Conservation (phyloP, 2,329 filamentous ascomycete genomes). For the Podosphaera aphanis region DNA sequence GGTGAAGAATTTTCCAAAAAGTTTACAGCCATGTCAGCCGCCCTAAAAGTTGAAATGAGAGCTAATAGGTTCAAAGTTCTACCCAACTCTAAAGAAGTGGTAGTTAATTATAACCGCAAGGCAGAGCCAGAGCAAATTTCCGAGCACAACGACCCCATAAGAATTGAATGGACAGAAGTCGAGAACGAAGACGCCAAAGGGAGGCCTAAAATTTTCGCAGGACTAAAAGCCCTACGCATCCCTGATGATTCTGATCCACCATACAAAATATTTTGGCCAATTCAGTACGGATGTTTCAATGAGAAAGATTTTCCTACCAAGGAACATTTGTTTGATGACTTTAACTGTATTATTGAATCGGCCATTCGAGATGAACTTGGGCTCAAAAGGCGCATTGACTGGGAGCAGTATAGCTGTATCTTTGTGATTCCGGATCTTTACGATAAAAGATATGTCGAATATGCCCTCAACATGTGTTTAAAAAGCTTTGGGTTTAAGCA, state of each 20-base stretch:
- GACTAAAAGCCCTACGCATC: constrained; percentile 60
- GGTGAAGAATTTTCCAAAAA: constrained; percentile 57
- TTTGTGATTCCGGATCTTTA: constrained; percentile 93
- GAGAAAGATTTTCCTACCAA: constrained; percentile 68
- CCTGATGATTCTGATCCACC: constrained; percentile 73
- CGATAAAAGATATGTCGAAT: constrained; percentile 77
- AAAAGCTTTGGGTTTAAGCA: constrained; percentile 73
- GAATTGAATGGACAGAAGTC: constrained; percentile 88
- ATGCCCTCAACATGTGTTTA: constrained; percentile 64
- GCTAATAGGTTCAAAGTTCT: constrained; percentile 83
- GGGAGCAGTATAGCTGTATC: constrained; percentile 84
- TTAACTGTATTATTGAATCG: constrained; percentile 67
- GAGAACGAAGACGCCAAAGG: constrained; percentile 38
- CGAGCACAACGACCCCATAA: constrained; percentile 81
- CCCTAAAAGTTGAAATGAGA: constrained; percentile 77
- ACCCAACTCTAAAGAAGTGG: constrained; percentile 91
- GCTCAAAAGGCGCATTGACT: constrained; percentile 52
- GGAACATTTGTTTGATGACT: constrained; percentile 63
- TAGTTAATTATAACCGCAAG: constrained; percentile 79
- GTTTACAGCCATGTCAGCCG: constrained; percentile 62
- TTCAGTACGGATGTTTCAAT: constrained; percentile 69
- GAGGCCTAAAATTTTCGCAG: constrained; percentile 44
- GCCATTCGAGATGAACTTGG: constrained; percentile 71
- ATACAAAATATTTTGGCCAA: constrained; percentile 84
- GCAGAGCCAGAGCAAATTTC: constrained; percentile 68